phyloP scores from a whole-genome alignment of 1,139 yeast genomes.

The Candida tropicalis region DNA sequence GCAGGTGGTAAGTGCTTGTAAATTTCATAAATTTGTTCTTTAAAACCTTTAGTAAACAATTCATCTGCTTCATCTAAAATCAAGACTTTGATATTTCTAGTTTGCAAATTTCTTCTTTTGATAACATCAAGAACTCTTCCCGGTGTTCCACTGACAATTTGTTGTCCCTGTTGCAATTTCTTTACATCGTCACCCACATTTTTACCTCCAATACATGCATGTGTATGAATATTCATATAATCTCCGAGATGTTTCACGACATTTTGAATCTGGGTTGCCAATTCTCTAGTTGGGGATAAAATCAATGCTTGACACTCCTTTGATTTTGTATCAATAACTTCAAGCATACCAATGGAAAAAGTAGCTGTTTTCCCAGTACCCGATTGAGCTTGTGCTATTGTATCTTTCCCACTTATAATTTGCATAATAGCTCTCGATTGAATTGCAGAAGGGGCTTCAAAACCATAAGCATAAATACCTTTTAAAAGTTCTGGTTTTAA shows the following conservation, averaged over 20 bases:
- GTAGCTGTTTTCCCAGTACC: slow-evolving; percentile 99
- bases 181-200: slow-evolving; percentile 80
- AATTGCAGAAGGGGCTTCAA: slow-evolving; percentile 92
- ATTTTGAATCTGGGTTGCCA: slow-evolving; percentile 85
- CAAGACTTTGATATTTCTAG: slow-evolving; percentile 77
- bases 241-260: slow-evolving; percentile 86
- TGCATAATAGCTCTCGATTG: slow-evolving; percentile 95
- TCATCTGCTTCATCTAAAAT: slow-evolving; percentile 96
- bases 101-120: slow-evolving; percentile 67
- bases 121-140: slow-evolving; percentile 91
- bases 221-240: slow-evolving; percentile 79
- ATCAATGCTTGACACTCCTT: slow-evolving; percentile 81
- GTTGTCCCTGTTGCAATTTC: slow-evolving; percentile 75
- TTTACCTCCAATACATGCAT: slow-evolving; percentile 94
- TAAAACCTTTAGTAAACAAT: slow-evolving; percentile 84
- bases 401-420: slow-evolving; percentile 86
- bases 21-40: slow-evolving; percentile 89
- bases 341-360: slow-evolving; percentile 87
- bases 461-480: slow-evolving; percentile 90
- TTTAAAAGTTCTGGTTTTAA: slow-evolving; percentile 65
- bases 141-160: slow-evolving; percentile 96
- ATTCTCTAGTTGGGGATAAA: slow-evolving; percentile 93
- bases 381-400: slow-evolving; percentile 96
- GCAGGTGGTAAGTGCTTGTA: slow-evolving; percentile 78
- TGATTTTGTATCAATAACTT: slow-evolving; percentile 68